phyloP scores from a whole-genome alignment of 2,329 filamentous ascomycete species.

The Exserohilum turcica region DNA sequence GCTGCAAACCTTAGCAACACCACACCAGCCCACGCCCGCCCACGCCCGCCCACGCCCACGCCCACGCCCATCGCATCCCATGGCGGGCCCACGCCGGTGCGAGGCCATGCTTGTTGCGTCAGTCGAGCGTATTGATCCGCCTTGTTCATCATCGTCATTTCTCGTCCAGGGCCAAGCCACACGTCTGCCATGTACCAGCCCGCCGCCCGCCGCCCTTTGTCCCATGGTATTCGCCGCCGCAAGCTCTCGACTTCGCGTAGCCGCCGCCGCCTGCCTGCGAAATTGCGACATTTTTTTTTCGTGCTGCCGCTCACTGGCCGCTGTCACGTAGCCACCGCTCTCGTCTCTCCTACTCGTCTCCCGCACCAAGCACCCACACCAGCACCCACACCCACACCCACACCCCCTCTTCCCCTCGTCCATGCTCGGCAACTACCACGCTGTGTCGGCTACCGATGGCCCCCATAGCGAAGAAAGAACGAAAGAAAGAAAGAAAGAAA shows the following conservation, averaged over 20 bases:
- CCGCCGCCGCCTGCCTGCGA: not conserved
- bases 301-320: slow-evolving; percentile 6
- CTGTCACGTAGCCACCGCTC: slow-evolving; percentile 6
- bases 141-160: slow-evolving; percentile 7
- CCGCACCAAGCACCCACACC: too few species aligned
- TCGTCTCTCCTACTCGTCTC: not conserved
- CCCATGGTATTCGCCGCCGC: slow-evolving; percentile 5
- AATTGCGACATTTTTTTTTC: not conserved
- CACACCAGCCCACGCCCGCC: slow-evolving; percentile 8
- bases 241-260: not conserved
- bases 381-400: not conserved
- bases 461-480: too few species aligned
- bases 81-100: slow-evolving; percentile 4
- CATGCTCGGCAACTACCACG: not conserved
- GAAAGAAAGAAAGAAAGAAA: too few species aligned
- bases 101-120: slow-evolving; percentile 10
- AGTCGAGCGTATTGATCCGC: slow-evolving; percentile 3
- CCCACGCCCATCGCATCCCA: slow-evolving; percentile 19
- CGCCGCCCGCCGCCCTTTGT: slow-evolving; percentile 5
- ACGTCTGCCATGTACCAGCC: slow-evolving; percentile 1
- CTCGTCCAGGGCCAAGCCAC: too few species aligned
- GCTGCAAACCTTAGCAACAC: slow-evolving; percentile 2
- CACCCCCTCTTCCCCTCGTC: not conserved
- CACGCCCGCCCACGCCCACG: slow-evolving; percentile 17
- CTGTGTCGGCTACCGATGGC: too few species aligned